A percentile compares a stretch with the other conserved stretches of the same genome.
These are phyloP conservation scores for Dimargaris verticillata DNA, from an alignment of 192 early-diverging fungal genomes.

Conservation along the genomic window DNA sequence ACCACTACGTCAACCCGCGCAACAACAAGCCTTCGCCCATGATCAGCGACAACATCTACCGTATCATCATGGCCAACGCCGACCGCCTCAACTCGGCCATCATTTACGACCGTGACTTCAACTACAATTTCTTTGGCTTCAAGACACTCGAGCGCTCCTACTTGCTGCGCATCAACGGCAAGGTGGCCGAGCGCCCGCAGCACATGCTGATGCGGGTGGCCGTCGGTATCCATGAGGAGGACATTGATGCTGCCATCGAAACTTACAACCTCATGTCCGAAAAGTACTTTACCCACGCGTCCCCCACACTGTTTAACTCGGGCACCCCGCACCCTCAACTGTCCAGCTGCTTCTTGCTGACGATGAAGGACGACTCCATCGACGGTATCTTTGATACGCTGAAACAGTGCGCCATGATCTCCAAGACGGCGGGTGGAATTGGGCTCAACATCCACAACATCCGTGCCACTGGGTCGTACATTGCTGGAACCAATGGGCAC, in stretches of 20 bases:
- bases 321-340: conserved; percentile 91
- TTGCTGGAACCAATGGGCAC: conserved; percentile 92
- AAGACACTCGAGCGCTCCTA: conserved; percentile 97
- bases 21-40: conserved; percentile 72
- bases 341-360: conserved; percentile 86
- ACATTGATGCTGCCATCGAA: conserved; percentile 84
- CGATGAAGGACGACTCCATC: conserved; percentile 92
- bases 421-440: conserved; percentile 94
- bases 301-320: conserved; percentile 95
- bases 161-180: conserved; percentile 70
- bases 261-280: conserved; percentile 87
- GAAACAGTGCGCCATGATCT: conserved; percentile 93
- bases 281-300: conserved; percentile 91
- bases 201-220: conserved; percentile 97
- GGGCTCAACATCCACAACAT: conserved; percentile 97
- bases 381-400: conserved; percentile 98
- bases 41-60: conserved; percentile 66
- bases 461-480: conserved; percentile 85
- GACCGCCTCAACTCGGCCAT: conserved; percentile 86
- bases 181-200: conserved; percentile 87
- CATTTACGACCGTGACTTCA: conserved; percentile 93
- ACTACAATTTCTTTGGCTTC: conserved; percentile 98
- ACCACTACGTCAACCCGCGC: conserved; percentile 81
- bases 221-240: conserved; percentile 87
- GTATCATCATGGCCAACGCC: conserved; percentile 47